Evolutionary conservation across 352 stramenopile genomes (phyloP).

Genomic region (Pythium brachiatum): DNA sequence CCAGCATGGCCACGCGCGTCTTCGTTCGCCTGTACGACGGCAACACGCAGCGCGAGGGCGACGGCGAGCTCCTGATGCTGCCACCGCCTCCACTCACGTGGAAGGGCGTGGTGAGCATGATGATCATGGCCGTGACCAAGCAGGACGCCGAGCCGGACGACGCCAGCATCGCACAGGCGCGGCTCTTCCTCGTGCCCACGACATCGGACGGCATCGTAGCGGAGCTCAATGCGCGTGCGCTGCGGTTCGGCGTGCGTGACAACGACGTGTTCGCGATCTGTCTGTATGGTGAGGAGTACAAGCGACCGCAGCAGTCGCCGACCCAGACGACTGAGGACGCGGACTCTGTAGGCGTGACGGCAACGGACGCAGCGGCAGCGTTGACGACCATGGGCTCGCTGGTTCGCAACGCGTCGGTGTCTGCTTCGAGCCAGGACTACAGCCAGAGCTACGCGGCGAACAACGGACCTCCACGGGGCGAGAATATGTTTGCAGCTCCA

Average conservation of each 20-base stretch:
- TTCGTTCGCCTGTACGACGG: constrained; percentile 79
- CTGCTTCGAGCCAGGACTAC: constrained; percentile 4
- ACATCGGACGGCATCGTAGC: constrained; percentile 57
- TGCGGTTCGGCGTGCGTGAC: constrained; percentile 74
- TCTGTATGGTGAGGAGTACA: constrained; percentile 67
- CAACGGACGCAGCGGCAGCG: constrained; percentile 7
- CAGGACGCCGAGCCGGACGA: constrained; percentile 44
- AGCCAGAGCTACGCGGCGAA: constrained; percentile 8
- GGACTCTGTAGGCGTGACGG: not conserved
- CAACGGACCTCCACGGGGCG: constrained; percentile 1
- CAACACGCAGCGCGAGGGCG: constrained; percentile 41
- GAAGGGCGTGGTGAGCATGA: constrained; percentile 53
- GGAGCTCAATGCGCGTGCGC: constrained; percentile 67
- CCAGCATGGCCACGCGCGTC: constrained; percentile 49
- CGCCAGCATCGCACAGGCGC: constrained; percentile 37
- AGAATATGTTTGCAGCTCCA: not conserved
- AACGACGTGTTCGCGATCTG: constrained; percentile 78
- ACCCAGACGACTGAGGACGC: not conserved
- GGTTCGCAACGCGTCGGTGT: not conserved
- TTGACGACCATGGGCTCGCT: constrained; percentile 14
- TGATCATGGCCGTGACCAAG: constrained; percentile 60
- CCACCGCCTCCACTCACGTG: constrained; percentile 66
- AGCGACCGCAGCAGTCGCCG: constrained; percentile 5
- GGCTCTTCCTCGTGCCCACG: constrained; percentile 61
- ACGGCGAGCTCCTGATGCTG: constrained; percentile 68